Conservation (phyloP, 148 eudicot species). For the Gaultheria prostrata region DNA sequence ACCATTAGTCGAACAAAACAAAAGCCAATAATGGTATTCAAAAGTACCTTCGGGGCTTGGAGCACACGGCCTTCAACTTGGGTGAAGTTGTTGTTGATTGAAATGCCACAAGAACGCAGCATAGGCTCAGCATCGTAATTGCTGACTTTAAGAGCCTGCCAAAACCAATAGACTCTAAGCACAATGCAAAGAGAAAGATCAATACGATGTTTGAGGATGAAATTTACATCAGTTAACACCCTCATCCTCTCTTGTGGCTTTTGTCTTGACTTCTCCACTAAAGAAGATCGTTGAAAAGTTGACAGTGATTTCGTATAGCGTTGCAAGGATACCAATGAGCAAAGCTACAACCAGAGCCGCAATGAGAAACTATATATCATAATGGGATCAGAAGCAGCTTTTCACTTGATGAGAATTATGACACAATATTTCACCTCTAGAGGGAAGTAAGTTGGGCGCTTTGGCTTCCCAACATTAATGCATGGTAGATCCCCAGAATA, state of each 20-base stretch:
- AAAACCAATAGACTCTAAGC: conserved; percentile 2
- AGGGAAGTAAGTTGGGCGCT: conserved; percentile 77
- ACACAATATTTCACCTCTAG: conserved; percentile 53
- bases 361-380: not conserved
- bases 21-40: not conserved
- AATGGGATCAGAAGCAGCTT: not conserved
- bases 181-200: not conserved
- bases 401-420: not conserved
- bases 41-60: conserved; percentile 67
- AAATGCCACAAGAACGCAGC: conserved; percentile 76
- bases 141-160: conserved; percentile 73
- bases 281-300: conserved; percentile 65
- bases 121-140: conserved; percentile 82
- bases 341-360: conserved; percentile 42
- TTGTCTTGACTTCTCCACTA: conserved; percentile 92
- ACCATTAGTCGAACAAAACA: not conserved
- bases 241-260: conserved; percentile 92
- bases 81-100: conserved; percentile 59
- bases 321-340: conserved; percentile 82
- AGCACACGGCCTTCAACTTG: conserved; percentile 88
- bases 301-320: conserved; percentile 77
- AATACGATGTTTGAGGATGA: not conserved
- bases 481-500: conserved; percentile 88
- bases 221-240: conserved; percentile 59
- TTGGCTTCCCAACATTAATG: conserved; percentile 91